A percentile compares a stretch with the other conserved stretches of the same genome.
Conservation (phyloP, 1,284 basidiomycete species). For the Ganoderma boninense region DNA sequence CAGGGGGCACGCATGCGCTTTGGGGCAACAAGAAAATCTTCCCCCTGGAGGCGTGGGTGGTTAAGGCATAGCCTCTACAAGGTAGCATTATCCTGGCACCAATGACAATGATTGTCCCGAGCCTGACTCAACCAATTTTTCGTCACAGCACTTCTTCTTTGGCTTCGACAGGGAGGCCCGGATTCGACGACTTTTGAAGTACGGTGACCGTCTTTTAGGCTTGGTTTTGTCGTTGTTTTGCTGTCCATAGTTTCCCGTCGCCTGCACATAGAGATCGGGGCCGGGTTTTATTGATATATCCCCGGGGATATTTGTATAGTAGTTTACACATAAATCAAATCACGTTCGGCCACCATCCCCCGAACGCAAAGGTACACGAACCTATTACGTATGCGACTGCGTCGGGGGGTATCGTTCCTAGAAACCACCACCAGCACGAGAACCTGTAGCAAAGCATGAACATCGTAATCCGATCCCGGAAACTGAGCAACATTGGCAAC, state of each 20-base stretch:
- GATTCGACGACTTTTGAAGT: conserved; percentile 27
- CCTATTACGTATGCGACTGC: not conserved
- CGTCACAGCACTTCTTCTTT: conserved; percentile 28
- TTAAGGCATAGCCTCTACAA: conserved; percentile 84
- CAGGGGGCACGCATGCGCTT: conserved; percentile 91
- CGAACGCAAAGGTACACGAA: not conserved
- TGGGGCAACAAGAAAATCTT: conserved; percentile 95
- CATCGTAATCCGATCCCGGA: not conserved
- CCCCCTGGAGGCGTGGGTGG: conserved; percentile 93
- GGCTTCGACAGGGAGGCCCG: conserved; percentile 31
- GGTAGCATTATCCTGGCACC: conserved; percentile 43
- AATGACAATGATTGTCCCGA: not conserved
- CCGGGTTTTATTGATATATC: conserved; percentile 22
- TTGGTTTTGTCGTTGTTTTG: not conserved
- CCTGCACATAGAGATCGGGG: not conserved
- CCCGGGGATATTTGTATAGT: conserved; percentile 30
- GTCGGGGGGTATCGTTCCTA: not conserved
- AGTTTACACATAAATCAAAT: conserved; percentile 15
- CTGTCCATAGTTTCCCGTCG: not conserved
- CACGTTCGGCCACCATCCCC: not conserved
- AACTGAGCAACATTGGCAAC: not conserved
- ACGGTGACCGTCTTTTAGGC: too few relatives aligned
- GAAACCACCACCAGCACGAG: not conserved
- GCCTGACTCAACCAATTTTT: not conserved
- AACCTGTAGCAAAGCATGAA: not conserved